Conservation (phyloP, 192 early-diverging fungal genomes). For the Endogone sp. region DNA sequence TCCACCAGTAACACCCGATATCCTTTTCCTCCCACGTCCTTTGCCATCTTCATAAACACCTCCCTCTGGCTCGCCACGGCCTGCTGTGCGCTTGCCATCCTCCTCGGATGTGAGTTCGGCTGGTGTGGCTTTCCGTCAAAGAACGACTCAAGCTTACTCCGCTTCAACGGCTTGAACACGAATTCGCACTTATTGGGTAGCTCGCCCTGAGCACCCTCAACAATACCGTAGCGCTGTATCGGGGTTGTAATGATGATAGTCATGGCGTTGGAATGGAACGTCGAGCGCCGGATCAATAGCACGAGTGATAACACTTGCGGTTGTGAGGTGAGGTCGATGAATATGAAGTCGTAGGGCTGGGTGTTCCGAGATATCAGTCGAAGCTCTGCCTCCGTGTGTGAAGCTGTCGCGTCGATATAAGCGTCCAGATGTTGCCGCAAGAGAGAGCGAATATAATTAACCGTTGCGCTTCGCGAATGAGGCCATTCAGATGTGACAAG, state of each 20-base stretch:
- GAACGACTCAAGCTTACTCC: constrained; percentile 43
- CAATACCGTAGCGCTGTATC: constrained; percentile 45
- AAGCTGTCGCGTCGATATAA: neutral
- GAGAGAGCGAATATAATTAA: constrained; percentile 33
- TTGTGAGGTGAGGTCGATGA: constrained; percentile 45
- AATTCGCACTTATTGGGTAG: constrained; percentile 40
- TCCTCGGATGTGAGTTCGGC: neutral
- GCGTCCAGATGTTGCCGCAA: constrained; percentile 15
- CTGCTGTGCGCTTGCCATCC: constrained; percentile 36
- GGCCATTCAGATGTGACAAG: constrained; percentile 39
- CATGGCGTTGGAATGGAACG: constrained; percentile 10
- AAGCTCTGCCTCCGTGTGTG: constrained; percentile 32
- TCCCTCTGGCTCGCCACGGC: constrained; percentile 44
- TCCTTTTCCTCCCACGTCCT: constrained; percentile 42
- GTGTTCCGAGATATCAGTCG: constrained; percentile 19
- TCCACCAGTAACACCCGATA: constrained; percentile 49
- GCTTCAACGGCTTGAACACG: constrained; percentile 53
- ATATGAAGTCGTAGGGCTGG: constrained; percentile 30
- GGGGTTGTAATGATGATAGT: constrained; percentile 49
- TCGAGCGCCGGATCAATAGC: constrained; percentile 14
- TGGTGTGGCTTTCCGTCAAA: constrained; percentile 29
- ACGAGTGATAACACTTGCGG: constrained; percentile 34
- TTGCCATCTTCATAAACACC: constrained; percentile 45
- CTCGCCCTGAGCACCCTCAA: constrained; percentile 35
- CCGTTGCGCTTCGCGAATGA: constrained; percentile 34